Evolutionary conservation across 164 flowering plant genomes (phyloP).

Genomic region (Buxus sempervirens): DNA sequence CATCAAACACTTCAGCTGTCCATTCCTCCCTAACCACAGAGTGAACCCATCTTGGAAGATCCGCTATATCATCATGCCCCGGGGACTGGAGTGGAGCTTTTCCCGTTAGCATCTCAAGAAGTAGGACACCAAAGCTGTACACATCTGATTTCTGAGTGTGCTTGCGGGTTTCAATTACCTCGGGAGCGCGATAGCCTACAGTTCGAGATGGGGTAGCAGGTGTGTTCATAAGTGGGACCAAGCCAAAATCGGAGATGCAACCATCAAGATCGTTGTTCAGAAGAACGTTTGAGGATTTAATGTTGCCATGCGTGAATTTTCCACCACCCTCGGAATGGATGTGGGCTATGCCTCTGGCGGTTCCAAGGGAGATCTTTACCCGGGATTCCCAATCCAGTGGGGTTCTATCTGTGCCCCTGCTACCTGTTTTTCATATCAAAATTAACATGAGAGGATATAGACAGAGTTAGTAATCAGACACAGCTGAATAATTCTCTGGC

Average conservation of each 20-base stretch:
- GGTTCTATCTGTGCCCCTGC: slow-evolving; percentile 30
- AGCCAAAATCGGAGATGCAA: slow-evolving; percentile 55
- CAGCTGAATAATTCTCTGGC: not conserved
- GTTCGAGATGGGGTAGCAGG: slow-evolving; percentile 32
- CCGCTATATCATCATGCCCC: slow-evolving; percentile 42
- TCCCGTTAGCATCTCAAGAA: slow-evolving; percentile 67
- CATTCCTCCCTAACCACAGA: slow-evolving; percentile 71
- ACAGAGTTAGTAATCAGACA: not conserved
- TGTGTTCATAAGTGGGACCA: slow-evolving; percentile 42
- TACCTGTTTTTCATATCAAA: slow-evolving; percentile 24
- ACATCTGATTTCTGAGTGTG: slow-evolving; percentile 57
- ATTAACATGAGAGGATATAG: not conserved
- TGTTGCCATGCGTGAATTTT: slow-evolving; percentile 60
- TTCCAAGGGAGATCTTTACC: slow-evolving; percentile 46
- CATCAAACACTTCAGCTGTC: slow-evolving; percentile 78
- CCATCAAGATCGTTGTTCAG: slow-evolving; percentile 39
- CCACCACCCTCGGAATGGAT: slow-evolving; percentile 50
- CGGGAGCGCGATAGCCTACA: slow-evolving; percentile 62
- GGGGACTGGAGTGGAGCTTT: slow-evolving; percentile 46
- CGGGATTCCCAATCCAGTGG: slow-evolving; percentile 70
- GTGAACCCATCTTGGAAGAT: slow-evolving; percentile 67
- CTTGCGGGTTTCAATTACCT: slow-evolving; percentile 42
- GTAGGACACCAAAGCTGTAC: slow-evolving; percentile 68
- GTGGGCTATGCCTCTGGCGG: slow-evolving; percentile 58
- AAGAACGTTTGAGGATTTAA: slow-evolving; percentile 67